Evolutionary conservation across 2,329 filamentous ascomycete species (phyloP), one percentile per base, ranked within the genome.

Genomic region (Penicillium brasilianum): DNA sequence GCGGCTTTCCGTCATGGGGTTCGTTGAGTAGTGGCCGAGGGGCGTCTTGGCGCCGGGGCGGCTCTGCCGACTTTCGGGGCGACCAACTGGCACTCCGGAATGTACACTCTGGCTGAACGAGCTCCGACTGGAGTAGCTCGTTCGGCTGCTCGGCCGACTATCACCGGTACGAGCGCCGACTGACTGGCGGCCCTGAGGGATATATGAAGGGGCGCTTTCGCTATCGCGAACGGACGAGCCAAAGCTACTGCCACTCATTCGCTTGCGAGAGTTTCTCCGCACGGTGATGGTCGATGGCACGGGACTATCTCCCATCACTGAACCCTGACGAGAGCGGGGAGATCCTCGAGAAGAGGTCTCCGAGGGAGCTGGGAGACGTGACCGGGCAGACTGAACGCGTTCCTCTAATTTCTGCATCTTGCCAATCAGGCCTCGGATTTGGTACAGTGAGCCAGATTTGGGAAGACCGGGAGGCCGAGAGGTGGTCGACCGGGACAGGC

Each of bases 391-490:
- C 63, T 98, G 93, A 10, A 99, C 94, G 48, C 95, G 87, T 65
- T 95, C 92, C 76, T 98, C 95, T 63, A 99, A 88, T 68, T 92
- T 91, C 78, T 97, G 92, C 93, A 98, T 97, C 79, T 98, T 95
- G 30, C 92, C 93, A 60, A 96, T 97, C 66, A 99, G 88, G 32
- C 90, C 90, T 66, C 94, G 92, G 72, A 99, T 96, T 75, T 99
- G 95, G 67, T 91, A 90, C 53, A 99, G 86, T 1, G 95, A 98
- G 64, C 86, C 84, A 32, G 87, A 88, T 62, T 85, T 82, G 48
- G 86, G 84, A 57, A 88, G 71, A 30, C 76, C 75, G n/a, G 71
- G 75, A 57, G 69, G 73, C 59, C 68, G 72, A 82, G 87, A 63
- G 25, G 57, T 62, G 13, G 62, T 67, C 39, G 83, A 88, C 56